phyloP scores from a whole-genome alignment of 176 grass and related monocot species.

The Cymbopogon citratus region DNA sequence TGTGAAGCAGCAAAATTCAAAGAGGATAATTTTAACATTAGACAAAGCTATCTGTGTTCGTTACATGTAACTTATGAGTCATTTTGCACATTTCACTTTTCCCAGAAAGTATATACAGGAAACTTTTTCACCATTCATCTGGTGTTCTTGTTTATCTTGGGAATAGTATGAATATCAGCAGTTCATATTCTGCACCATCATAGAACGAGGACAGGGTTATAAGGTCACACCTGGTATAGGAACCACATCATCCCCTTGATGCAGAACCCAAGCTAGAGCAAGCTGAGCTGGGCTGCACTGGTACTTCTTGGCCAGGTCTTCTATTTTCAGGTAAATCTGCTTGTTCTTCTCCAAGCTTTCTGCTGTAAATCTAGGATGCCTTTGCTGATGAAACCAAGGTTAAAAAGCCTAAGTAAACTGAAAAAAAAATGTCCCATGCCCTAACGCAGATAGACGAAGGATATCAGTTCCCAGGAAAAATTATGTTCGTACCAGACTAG shows the following conservation, averaged over 20 bases:
- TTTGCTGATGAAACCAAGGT: slow-evolving; percentile 27
- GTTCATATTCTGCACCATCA: neutral
- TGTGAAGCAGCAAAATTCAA: neutral
- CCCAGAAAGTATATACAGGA: neutral
- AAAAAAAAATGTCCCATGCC: too few species aligned
- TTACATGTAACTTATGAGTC: neutral
- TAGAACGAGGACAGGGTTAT: neutral
- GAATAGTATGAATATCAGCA: neutral
- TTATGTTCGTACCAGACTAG: neutral
- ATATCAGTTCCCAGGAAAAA: neutral
- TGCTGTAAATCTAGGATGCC: slow-evolving; percentile 48
- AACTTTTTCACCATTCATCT: neutral
- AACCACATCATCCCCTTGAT: slow-evolving; percentile 78
- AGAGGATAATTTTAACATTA: neutral
- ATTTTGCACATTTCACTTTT: neutral
- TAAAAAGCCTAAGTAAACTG: neutral
- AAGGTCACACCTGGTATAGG: slow-evolving; percentile 68
- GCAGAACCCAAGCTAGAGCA: slow-evolving; percentile 75
- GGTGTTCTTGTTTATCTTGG: neutral
- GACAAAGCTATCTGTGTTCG: neutral
- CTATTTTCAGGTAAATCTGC: slow-evolving; percentile 42
- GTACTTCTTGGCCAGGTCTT: slow-evolving; percentile 56
- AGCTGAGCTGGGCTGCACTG: slow-evolving; percentile 60
- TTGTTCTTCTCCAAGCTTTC: slow-evolving; percentile 87
- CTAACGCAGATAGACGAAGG: too few species aligned